Evolutionary conservation across 768 basidiomycete species (phyloP), one percentile per base, ranked within the genome.

Genomic region (Lactarius quietus): DNA sequence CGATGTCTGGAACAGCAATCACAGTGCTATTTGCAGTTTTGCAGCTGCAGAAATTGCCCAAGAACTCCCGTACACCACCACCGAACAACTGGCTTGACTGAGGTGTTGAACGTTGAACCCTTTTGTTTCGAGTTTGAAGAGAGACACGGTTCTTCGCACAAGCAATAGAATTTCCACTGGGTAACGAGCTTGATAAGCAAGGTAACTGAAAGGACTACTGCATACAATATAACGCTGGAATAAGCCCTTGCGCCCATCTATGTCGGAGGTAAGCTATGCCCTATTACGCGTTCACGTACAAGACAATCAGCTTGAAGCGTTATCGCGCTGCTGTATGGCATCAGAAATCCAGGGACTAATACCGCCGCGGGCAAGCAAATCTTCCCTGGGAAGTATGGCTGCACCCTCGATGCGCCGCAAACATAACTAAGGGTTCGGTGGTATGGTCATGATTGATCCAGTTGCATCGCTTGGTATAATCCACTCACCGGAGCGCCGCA

Each of bases 401-500:
- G 60, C 60, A 6, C 60, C 64, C 55, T 57, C 33, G 26, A 65
- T 56, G 15, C 48, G 54, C 43, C 55, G 61, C 35, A 65, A 52
- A 57, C 61, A 62, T 8, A 61, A 65, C 64, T 62, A 18, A 26
- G 7, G n/a, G 17, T 5, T 28, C 23, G 36, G n/a, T 29, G n/a
- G 36, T 53, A 39, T 18, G 52, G n/a, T 33, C 15, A 36, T 14
- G 38, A 28, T 23, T 28, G 41, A 56, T 36, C 62, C 26, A 15
- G 23, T 6, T 48, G 35, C 5, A 36, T 36, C 26, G 28, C n/a
- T 15, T 39, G 17, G 39, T 58, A 31, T 6, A 23, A 28, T 35
- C 36, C 20, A 18, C 62, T 57, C 33, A 66, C 65, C 10, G 18
- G 39, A 0, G 65, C 57, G 10, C 77, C 78, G 73, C 87, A 88